Evolutionary conservation across 108 stramenopile species (phyloP), one percentile per base, ranked within the genome.

Genomic region (Skeletonema potamos): DNA sequence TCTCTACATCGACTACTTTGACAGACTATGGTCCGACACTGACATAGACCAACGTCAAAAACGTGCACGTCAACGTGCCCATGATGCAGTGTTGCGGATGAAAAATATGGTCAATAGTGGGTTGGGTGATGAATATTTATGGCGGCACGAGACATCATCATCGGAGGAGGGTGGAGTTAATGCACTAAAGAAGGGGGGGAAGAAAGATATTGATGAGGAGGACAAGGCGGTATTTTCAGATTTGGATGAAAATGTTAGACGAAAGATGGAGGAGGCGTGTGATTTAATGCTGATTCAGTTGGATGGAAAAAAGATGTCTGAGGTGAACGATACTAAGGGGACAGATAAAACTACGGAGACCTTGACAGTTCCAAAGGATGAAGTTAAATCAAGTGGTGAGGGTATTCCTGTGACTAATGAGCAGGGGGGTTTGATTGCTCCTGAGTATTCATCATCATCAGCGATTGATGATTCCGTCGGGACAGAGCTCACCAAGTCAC

Each of bases 1-100:
- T 33, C 70, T 81, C 30, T 81, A 81, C 70, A 57, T 66, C 28
- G 75, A 76, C 54, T 81, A 81, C 69, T 72, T 81, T 32, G 70
- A 72, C 27, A 62, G 74, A 22, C 62, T 81, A 6, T 81, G 79
- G 79, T 44, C 74, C 34, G 79, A 81, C 22, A 81, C 79, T 3
- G 74, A 70, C 44, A 58, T 66, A 12, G 56, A 44, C 18, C 69
- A 76, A 9, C 68, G 79, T 4, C 54, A 60, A 30, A 62, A 64
- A 24, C 20, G 71, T 0, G 70, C 74, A 6, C 70, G 61, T 8
- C 63, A 65, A 64, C 48, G 62, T n/a, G 79, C 79, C 27, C 37
- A 33, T 4, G 75, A 76, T 27, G 68, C 79, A 10, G 75, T 81
- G 15, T 9, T 64, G 5, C 37, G 64, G 22, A 70, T 81, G 28